phyloP scores from a whole-genome alignment of 2,329 filamentous ascomycete species.

The Ophiostoma ulmi region DNA sequence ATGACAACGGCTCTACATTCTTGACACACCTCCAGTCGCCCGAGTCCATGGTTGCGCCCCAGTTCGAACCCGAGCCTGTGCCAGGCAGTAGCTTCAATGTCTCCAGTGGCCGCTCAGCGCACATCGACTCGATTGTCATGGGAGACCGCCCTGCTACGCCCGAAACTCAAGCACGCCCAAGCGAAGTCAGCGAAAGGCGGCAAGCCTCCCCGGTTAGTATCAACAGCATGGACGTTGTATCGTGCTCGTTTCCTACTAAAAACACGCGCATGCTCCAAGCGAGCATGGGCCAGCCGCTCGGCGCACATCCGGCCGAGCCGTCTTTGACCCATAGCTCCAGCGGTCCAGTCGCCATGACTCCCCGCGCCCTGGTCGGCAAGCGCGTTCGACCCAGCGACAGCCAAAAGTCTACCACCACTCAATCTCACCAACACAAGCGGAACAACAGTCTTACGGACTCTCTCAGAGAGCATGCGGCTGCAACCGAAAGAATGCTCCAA shows the following conservation, averaged over 20 bases:
- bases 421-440: slow-evolving; percentile 60
- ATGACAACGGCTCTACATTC: slow-evolving; percentile 38
- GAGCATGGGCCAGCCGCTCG: slow-evolving; percentile 41
- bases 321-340: slow-evolving; percentile 44
- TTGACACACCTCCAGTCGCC: slow-evolving; percentile 23
- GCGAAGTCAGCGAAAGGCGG: slow-evolving; percentile 33
- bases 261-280: slow-evolving; percentile 39
- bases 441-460: slow-evolving; percentile 87
- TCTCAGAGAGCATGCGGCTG: slow-evolving; percentile 58
- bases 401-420: slow-evolving; percentile 36
- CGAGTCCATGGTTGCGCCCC: slow-evolving; percentile 20
- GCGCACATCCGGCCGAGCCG: slow-evolving; percentile 53
- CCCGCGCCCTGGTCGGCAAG: slow-evolving; percentile 54
- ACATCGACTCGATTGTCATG: slow-evolving; percentile 45
- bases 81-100: slow-evolving; percentile 30
- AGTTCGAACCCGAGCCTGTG: neutral
- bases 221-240: slow-evolving; percentile 56
- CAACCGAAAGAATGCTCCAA: slow-evolving; percentile 45
- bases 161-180: slow-evolving; percentile 32
- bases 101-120: slow-evolving; percentile 40
- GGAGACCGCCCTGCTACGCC: slow-evolving; percentile 47
- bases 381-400: slow-evolving; percentile 45
- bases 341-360: slow-evolving; percentile 54
- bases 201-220: slow-evolving; percentile 53
- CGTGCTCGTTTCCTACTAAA: slow-evolving; percentile 59